Base-by-base conservation (phyloP, 805 yeast species). In the Hemisphaericaspora nanyangensis region DNA sequence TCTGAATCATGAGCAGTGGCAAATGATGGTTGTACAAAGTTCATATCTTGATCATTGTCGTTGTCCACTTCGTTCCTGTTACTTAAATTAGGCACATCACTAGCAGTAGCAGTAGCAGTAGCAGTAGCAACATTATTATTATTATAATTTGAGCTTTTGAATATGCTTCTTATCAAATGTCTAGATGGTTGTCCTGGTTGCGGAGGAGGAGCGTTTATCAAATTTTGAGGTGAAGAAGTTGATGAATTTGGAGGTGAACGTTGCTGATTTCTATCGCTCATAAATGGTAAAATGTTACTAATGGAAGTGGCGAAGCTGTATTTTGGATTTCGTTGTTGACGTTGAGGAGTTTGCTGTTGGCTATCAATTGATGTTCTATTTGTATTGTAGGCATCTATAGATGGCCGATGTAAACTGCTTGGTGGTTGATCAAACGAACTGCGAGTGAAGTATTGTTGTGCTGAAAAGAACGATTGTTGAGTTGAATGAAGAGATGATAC, bases 381-480 rank as follows among this genome's bases (percentile, higher is more conserved):
- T 7, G 20, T 53, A 25, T 57, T 56, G 36, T 54, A 60, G n/a
- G 56, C 36, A 43, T 68, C 74, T 12, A 65, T 40, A 1, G 67
- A 60, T 7, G 56, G 58, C 5, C 71, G 46, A 30, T 55, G 53
- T 19, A 51, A 49, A 39, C 51, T 47, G 5, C 53, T 41, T 10
- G 59, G 47, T 10, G 62, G 60, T 38, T 61, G 67, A 17, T 68
- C 74, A 15, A 68, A 36, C 29, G 70, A 66, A 36, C 56, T 60
- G 20, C 72, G 51, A 3, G 60, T 48, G 29, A 68, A 49, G 49
- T 56, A 64, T 44, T 68, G 74, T 27, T 66, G 66, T 4, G 74
- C 73, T 1, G 69, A 63, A 43, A 68, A 65, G 41, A 65, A 68
- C 4, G 71, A 65, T 5, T 67, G 71, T 39, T 68, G 74, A 3